phyloP scores from a whole-genome alignment of 2,329 filamentous ascomycete genomes.

The Fusarium lyarnte region DNA sequence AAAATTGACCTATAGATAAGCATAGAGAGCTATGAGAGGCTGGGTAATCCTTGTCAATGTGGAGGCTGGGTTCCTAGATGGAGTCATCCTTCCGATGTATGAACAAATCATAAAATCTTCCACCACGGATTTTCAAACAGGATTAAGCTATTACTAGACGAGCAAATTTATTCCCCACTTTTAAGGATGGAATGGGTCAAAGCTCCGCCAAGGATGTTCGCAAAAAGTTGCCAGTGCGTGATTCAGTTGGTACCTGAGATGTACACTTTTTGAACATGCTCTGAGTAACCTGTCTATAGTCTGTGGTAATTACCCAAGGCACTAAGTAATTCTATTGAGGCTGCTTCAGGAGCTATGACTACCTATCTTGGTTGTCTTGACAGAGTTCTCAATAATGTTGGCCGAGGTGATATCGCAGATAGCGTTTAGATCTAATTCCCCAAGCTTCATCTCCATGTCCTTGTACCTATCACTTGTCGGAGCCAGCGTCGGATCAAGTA shows the following conservation, averaged over 20 bases:
- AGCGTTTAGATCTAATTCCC: not conserved
- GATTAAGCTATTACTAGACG: not conserved
- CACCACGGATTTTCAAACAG: not conserved
- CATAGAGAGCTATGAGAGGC: not conserved
- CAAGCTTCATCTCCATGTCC: conserved; percentile 1
- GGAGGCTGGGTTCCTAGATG: not conserved
- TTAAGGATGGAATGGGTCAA: not conserved
- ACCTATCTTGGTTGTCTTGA: not conserved
- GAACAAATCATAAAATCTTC: not conserved
- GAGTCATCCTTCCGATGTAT: not conserved
- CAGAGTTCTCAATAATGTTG: not conserved
- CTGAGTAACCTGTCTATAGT: not conserved
- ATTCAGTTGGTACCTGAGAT: not conserved
- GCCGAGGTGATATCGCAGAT: not conserved
- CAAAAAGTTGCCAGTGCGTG: not conserved
- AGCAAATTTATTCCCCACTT: not conserved
- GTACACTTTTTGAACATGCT: not conserved
- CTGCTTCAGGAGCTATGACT: not conserved
- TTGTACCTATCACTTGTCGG: not conserved
- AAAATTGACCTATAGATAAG: not conserved
- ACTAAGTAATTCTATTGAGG: too few relatives aligned
- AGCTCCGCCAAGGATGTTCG: not conserved
- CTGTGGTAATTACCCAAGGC: rapidly evolving
- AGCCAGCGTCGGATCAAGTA: not conserved
- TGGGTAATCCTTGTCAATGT: not conserved